Conservation (phyloP, 108 stramenopile genomes). For the Cylindrotheca fusiformis region DNA sequence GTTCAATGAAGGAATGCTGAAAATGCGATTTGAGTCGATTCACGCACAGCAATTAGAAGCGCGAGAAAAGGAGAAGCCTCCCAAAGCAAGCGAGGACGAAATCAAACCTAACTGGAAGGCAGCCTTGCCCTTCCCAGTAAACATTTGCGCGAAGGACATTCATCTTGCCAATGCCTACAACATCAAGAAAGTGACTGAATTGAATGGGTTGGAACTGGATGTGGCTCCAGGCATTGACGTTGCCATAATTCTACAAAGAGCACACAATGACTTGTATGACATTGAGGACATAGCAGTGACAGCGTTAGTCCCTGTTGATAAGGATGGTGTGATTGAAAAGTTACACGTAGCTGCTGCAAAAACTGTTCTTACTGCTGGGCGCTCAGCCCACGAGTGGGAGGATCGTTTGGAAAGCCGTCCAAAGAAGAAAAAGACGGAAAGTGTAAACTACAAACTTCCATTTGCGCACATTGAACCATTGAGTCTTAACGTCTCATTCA, state of each 20-base stretch:
- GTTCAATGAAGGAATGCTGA: background rate
- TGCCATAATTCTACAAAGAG: background rate
- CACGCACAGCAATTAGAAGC: background rate
- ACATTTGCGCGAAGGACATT: background rate
- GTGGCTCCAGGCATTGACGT: background rate
- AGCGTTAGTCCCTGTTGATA: background rate
- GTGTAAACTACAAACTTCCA: background rate
- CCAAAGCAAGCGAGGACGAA: background rate
- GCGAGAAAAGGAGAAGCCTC: background rate
- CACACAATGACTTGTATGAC: background rate
- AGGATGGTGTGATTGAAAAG: background rate
- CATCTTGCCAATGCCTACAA: background rate
- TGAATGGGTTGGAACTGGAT: background rate
- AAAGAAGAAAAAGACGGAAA: background rate
- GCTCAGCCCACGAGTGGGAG: background rate
- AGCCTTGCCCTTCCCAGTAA: background rate
- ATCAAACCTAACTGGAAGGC: background rate
- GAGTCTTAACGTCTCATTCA: background rate
- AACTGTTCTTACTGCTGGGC: background rate
- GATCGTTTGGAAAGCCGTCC: background rate
- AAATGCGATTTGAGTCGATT: background rate
- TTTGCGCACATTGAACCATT: conserved; percentile 5
- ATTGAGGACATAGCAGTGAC: background rate
- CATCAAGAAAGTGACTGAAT: background rate
- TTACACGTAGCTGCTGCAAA: background rate